Conservation (phyloP, 73 alveolate genomes). For the Breviolum minutum region DNA sequence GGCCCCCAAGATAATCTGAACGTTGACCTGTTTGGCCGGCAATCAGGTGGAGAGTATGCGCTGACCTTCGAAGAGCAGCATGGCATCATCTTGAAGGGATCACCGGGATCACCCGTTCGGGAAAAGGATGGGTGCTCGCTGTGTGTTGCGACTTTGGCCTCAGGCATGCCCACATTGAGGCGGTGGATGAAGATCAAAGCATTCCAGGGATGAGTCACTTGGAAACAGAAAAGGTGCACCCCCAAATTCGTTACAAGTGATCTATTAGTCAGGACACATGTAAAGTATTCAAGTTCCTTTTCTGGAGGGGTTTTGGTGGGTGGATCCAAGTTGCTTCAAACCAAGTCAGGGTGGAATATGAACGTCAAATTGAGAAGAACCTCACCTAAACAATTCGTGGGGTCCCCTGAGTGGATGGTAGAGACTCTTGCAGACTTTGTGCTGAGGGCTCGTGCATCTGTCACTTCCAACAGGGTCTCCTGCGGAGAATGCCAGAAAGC, state of each 20-base stretch:
- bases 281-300: neutral
- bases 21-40: neutral
- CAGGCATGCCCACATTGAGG: conserved; percentile 64
- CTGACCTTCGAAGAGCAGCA: conserved; percentile 66
- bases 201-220: conserved; percentile 22
- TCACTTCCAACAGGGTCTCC: no score
- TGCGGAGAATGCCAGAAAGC: no score
- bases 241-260: no score
- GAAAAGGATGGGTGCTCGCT: neutral
- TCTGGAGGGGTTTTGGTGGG: no score
- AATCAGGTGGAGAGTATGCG: conserved; percentile 65
- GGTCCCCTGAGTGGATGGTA: no score
- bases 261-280: no score
- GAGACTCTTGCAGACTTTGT: neutral
- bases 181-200: conserved; percentile 29
- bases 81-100: neutral
- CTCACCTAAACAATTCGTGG: no score
- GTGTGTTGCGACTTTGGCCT: neutral
- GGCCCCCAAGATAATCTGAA: no score
- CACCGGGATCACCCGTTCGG: neutral
- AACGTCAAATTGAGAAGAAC: no score
- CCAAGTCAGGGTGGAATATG: no score
- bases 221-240: neutral
- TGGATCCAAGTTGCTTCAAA: no score
- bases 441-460: neutral